A percentile compares a stretch with the other conserved stretches of the same genome.
Conservation (phyloP, 2,329 filamentous ascomycete genomes). For the Fusarium sp. region DNA sequence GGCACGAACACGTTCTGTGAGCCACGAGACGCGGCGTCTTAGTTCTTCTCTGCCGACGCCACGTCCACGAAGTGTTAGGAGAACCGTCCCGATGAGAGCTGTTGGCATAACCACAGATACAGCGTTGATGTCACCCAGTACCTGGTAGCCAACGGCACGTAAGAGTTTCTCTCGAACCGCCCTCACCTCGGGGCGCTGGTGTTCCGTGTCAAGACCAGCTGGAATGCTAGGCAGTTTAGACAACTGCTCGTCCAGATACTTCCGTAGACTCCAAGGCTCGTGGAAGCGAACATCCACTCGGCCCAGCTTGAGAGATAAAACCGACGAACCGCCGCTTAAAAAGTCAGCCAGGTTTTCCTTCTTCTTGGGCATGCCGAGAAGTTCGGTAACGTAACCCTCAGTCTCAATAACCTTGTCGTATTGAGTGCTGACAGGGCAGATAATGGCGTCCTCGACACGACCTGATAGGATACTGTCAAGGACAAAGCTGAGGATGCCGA, state of each 20-base stretch:
- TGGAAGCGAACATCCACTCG: constrained; percentile 96
- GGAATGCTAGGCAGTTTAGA: constrained; percentile 57
- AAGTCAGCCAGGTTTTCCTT: constrained; percentile 94
- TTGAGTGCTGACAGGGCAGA: constrained; percentile 95
- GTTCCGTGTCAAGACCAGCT: constrained; percentile 55
- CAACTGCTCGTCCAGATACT: constrained; percentile 81
- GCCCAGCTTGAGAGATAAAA: constrained; percentile 86
- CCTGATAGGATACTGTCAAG: constrained; percentile 89
- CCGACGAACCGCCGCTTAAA: constrained; percentile 80
- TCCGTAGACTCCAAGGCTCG: constrained; percentile 88
- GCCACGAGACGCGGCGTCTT: constrained; percentile 87
- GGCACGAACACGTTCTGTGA: constrained; percentile 78
- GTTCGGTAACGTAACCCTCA: constrained; percentile 92
- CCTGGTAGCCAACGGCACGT: constrained; percentile 87
- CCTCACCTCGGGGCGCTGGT: constrained; percentile 57
- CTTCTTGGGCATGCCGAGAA: constrained; percentile 91
- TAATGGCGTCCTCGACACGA: constrained; percentile 86
- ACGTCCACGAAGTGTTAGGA: constrained; percentile 87
- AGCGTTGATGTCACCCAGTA: constrained; percentile 91
- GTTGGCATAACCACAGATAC: constrained; percentile 99
- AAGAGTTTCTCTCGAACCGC: constrained; percentile 74
- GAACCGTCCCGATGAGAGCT: constrained; percentile 89
- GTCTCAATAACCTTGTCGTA: constrained; percentile 99
- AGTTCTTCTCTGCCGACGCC: constrained; percentile 90
- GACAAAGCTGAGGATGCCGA: constrained; percentile 91